A percentile compares a stretch with the other conserved stretches of the same genome.
These are phyloP conservation scores for Suhomyces prunicola DNA, from an alignment of 805 yeast genomes.

Conservation along the genomic window DNA sequence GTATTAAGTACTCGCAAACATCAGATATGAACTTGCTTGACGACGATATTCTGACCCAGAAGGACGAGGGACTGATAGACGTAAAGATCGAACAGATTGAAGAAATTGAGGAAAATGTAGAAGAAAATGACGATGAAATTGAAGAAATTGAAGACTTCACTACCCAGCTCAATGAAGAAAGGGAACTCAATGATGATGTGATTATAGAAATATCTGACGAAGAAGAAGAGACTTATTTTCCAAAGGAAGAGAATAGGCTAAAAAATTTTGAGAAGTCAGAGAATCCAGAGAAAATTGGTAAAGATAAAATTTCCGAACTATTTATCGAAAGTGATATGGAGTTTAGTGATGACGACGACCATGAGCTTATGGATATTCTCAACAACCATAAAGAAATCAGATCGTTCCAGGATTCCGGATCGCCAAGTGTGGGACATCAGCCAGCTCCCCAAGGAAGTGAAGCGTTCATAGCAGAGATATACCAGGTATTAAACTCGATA, in stretches of 20 bases:
- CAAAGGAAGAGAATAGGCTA: not conserved
- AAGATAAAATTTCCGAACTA: not conserved
- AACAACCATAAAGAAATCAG: slow-evolving; percentile 11
- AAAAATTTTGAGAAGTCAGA: not conserved
- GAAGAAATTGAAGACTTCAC: slow-evolving; percentile 28
- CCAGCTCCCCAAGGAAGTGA: slow-evolving; percentile 29
- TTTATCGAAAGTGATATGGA: not conserved
- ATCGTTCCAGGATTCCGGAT: not conserved
- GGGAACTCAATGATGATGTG: slow-evolving; percentile 29
- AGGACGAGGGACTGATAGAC: not conserved
- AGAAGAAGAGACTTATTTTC: slow-evolving; percentile 16
- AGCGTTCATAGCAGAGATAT: slow-evolving; percentile 68
- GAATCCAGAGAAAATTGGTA: not conserved
- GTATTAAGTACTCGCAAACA: slow-evolving; percentile 20
- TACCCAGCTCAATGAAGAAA: slow-evolving; percentile 40
- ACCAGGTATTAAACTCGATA: slow-evolving; percentile 48
- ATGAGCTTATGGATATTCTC: slow-evolving; percentile 19
- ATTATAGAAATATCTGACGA: slow-evolving; percentile 39
- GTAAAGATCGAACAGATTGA: not conserved
- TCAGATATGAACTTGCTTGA: slow-evolving; percentile 9
- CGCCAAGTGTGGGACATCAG: slow-evolving; percentile 15
- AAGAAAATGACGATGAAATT: slow-evolving; percentile 19
- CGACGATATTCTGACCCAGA: slow-evolving; percentile 6
- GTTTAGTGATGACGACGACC: slow-evolving; percentile 36
- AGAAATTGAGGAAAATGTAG: slow-evolving; percentile 7